Evolutionary conservation across 257 asterid genomes (phyloP).

Genomic region (Capsicum baccatum): DNA sequence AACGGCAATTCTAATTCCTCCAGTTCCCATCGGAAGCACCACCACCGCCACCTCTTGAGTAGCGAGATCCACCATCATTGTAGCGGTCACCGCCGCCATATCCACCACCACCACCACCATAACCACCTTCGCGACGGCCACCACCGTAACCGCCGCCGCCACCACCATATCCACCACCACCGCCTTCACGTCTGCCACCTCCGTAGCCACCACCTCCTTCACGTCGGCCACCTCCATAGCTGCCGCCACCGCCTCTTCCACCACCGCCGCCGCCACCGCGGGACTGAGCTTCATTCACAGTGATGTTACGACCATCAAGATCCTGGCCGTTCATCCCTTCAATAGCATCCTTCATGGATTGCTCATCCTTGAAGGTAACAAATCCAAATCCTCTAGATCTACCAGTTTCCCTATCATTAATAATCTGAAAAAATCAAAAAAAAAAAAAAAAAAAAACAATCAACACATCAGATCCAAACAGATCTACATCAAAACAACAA

Average conservation of each 20-base stretch:
- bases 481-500: background rate
- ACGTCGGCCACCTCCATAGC: conserved; percentile 30
- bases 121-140: conserved; percentile 8
- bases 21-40: conserved; percentile 14
- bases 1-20: background rate
- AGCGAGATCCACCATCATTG: background rate
- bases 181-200: conserved; percentile 37
- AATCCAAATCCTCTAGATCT: conserved; percentile 96
- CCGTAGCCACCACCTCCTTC: conserved; percentile 46
- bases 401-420: conserved; percentile 90
- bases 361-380: conserved; percentile 80
- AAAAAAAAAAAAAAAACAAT: background rate
- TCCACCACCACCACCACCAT: conserved; percentile 10
- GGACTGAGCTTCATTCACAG: conserved; percentile 25
- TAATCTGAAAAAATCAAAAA: conserved; percentile 48
- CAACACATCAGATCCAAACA: background rate
- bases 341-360: conserved; percentile 77
- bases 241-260: conserved; percentile 29
- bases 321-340: conserved; percentile 84
- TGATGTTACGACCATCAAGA: conserved; percentile 71
- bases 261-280: conserved; percentile 47
- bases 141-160: conserved; percentile 37
- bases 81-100: conserved; percentile 18
- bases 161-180: conserved; percentile 33
- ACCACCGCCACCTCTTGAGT: background rate